These are phyloP conservation scores for Xylaria sp. DNA, from an alignment of 2,329 filamentous ascomycete genomes.

Conservation along the genomic window DNA sequence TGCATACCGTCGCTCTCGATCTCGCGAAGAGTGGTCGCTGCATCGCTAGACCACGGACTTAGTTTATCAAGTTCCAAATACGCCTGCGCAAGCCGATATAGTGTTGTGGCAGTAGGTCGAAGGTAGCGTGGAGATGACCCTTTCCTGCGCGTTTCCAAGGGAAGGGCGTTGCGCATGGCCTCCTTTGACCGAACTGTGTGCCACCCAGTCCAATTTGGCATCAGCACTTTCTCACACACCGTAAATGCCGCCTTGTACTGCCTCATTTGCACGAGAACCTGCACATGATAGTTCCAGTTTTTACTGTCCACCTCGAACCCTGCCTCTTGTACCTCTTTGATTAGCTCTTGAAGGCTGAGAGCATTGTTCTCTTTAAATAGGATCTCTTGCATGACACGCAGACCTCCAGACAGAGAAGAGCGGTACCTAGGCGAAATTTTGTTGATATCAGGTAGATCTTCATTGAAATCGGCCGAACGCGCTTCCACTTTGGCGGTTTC, in stretches of 20 bases:
- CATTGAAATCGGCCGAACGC: slow-evolving; percentile 48
- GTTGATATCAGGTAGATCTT: slow-evolving; percentile 51
- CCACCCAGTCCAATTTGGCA: slow-evolving; percentile 85
- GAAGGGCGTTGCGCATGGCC: slow-evolving; percentile 47
- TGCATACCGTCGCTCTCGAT: slow-evolving; percentile 55
- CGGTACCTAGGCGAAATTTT: slow-evolving; percentile 61
- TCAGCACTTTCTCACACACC: slow-evolving; percentile 80
- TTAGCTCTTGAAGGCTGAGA: slow-evolving; percentile 59
- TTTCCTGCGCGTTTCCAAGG: slow-evolving; percentile 55
- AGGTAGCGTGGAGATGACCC: slow-evolving; percentile 53
- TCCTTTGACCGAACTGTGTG: slow-evolving; percentile 46
- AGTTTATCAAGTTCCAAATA: slow-evolving; percentile 62
- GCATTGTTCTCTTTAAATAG: slow-evolving; percentile 56
- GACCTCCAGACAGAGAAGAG: slow-evolving; percentile 63
- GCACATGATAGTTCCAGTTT: slow-evolving; percentile 85
- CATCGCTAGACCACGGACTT: slow-evolving; percentile 61
- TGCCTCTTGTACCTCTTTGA: slow-evolving; percentile 66
- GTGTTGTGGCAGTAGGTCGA: slow-evolving; percentile 57
- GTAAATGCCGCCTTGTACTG: slow-evolving; percentile 75
- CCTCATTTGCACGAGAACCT: slow-evolving; percentile 70
- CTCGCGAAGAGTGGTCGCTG: slow-evolving; percentile 54
- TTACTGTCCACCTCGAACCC: slow-evolving; percentile 81
- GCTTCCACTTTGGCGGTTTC: slow-evolving; percentile 60
- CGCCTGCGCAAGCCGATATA: slow-evolving; percentile 61
- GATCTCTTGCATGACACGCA: slow-evolving; percentile 62